Evolutionary conservation across 257 asterid genomes (phyloP).

Genomic region (Verbena officinalis): DNA sequence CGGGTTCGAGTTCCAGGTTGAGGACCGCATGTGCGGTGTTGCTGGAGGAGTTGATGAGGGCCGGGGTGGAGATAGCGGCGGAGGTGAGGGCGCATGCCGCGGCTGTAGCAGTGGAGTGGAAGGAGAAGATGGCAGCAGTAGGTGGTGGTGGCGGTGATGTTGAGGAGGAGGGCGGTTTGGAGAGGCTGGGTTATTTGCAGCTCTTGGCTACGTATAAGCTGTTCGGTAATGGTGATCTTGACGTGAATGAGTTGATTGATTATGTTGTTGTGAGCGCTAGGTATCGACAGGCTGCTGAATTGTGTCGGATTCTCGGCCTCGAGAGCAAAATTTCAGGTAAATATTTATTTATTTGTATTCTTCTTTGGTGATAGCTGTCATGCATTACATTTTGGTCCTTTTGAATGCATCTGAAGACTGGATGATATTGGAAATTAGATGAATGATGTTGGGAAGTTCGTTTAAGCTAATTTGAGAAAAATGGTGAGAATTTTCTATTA

Average conservation of each 20-base stretch:
- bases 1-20: constrained; percentile 28
- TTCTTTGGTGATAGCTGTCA: background rate
- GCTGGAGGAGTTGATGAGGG: constrained; percentile 60
- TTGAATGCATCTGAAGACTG: background rate
- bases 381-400: background rate
- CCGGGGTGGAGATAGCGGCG: constrained; percentile 41
- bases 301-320: constrained; percentile 51
- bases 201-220: constrained; percentile 55
- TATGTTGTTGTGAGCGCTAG: constrained; percentile 46
- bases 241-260: constrained; percentile 47
- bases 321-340: constrained; percentile 55
- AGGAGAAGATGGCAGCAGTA: constrained; percentile 32
- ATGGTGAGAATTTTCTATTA: too few species aligned
- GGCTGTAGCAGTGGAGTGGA: constrained; percentile 44
- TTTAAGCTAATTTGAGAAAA: too few species aligned
- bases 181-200: constrained; percentile 54
- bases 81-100: constrained; percentile 48
- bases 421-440: background rate
- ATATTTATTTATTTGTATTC: background rate
- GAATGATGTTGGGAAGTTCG: constrained; percentile 15
- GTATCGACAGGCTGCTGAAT: constrained; percentile 52
- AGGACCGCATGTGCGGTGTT: constrained; percentile 53
- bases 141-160: constrained; percentile 33
- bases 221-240: constrained; percentile 37
- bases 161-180: constrained; percentile 48